Conservation (phyloP, 768 basidiomycete species). For the Macrocybe gigantea region DNA sequence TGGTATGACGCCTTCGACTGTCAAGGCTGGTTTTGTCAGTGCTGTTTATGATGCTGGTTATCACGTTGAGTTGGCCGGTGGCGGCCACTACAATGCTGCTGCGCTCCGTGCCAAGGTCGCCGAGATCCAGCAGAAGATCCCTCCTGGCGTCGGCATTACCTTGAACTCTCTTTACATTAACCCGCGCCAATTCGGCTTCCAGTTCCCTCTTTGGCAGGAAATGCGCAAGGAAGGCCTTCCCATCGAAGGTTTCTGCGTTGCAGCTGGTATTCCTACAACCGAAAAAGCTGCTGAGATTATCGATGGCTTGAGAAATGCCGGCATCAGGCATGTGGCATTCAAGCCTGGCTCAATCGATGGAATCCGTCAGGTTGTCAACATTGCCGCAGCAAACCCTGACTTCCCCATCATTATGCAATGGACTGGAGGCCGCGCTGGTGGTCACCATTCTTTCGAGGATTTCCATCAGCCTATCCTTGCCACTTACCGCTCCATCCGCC, state of each 20-base stretch:
- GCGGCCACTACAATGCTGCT: constrained; percentile 91
- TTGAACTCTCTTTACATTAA: constrained; percentile 98
- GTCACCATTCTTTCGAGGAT: constrained; percentile 97
- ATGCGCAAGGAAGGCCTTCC: constrained; percentile 94
- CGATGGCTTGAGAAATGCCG: constrained; percentile 67
- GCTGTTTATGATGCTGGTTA: constrained; percentile 91
- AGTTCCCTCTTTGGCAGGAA: constrained; percentile 96
- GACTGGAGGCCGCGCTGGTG: constrained; percentile 98
- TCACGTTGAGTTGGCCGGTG: constrained; percentile 96
- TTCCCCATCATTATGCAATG: constrained; percentile 98
- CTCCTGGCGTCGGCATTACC: constrained; percentile 87
- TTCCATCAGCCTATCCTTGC: constrained; percentile 94
- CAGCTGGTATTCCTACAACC: constrained; percentile 93
- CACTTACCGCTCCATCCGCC: constrained; percentile 87
- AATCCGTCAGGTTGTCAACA: constrained; percentile 94
- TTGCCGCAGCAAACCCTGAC: constrained; percentile 88
- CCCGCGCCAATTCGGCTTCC: constrained; percentile 95
- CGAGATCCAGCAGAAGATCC: constrained; percentile 85
- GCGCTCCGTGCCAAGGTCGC: constrained; percentile 87
- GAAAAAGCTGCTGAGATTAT: constrained; percentile 99
- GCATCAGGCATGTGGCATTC: constrained; percentile 95
- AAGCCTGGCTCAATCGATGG: constrained; percentile 99
- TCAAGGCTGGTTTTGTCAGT: constrained; percentile 91
- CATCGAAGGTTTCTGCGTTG: constrained; percentile 98
- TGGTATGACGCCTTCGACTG: constrained; percentile 98